phyloP scores from a whole-genome alignment of 495 filamentous ascomycete species.

The Darksidea phi region DNA sequence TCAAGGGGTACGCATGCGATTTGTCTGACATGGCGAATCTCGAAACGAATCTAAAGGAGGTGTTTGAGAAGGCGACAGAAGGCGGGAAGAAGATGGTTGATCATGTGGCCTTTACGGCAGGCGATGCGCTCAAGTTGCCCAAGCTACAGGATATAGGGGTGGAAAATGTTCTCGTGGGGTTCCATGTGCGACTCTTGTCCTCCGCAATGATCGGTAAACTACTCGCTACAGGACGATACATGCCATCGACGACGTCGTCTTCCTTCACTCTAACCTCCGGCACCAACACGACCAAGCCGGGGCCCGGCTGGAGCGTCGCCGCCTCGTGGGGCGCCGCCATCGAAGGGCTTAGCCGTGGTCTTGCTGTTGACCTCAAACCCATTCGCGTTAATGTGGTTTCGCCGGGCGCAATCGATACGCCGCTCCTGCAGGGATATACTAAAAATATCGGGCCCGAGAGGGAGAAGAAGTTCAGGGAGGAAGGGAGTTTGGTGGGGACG shows the following conservation, averaged over 20 bases:
- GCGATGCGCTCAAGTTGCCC: slow-evolving; percentile 45
- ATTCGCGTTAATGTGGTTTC: slow-evolving; percentile 60
- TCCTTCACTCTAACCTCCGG: slow-evolving; percentile 60
- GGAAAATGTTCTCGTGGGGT: slow-evolving; percentile 10
- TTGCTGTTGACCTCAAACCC: slow-evolving; percentile 60
- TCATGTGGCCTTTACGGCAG: slow-evolving; percentile 65
- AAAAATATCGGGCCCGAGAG: slow-evolving; percentile 38
- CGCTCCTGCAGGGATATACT: slow-evolving; percentile 47
- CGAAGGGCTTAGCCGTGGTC: slow-evolving; percentile 49
- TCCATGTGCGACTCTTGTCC: slow-evolving; percentile 51
- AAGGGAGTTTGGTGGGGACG: slow-evolving; percentile 46
- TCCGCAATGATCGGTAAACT: slow-evolving; percentile 56
- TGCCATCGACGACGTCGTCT: slow-evolving; percentile 42
- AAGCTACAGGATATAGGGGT: slow-evolving; percentile 45
- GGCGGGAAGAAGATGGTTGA: slow-evolving; percentile 46
- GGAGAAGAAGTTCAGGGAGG: slow-evolving; percentile 39
- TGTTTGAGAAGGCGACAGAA: slow-evolving; percentile 46
- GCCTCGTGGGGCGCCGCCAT: slow-evolving; percentile 43
- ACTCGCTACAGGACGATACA: slow-evolving; percentile 40
- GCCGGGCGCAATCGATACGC: slow-evolving; percentile 58
- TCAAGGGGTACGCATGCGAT: slow-evolving; percentile 53
- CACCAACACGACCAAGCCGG: slow-evolving; percentile 47
- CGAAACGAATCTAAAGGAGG: slow-evolving; percentile 48
- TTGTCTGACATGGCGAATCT: slow-evolving; percentile 47
- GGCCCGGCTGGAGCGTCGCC: slow-evolving; percentile 49